Evolutionary conservation across 2,329 filamentous ascomycete genomes (phyloP).

Genomic region (Metarhizium album): DNA sequence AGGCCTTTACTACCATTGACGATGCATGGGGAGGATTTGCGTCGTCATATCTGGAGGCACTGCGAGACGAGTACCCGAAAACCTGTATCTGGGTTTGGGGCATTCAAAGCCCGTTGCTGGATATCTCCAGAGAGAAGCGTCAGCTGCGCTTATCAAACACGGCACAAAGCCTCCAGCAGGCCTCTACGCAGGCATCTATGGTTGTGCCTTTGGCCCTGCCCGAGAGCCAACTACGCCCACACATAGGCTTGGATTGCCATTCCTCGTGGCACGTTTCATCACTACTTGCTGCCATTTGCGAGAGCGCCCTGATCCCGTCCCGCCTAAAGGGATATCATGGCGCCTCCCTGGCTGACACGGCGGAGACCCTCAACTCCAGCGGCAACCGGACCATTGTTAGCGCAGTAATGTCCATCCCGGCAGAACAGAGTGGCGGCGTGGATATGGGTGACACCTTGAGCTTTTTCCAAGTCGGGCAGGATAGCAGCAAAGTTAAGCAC

Average conservation of each 20-base stretch:
- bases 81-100: constrained; percentile 81
- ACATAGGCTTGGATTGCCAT: constrained; percentile 46
- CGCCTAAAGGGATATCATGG: constrained; percentile 44
- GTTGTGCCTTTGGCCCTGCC: constrained; percentile 65
- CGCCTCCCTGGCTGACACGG: constrained; percentile 48
- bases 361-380: constrained; percentile 58
- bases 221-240: constrained; percentile 42
- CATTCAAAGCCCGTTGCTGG: constrained; percentile 50
- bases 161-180: constrained; percentile 58
- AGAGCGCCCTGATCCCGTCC: constrained; percentile 68
- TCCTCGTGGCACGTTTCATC: constrained; percentile 76
- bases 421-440: constrained; percentile 18
- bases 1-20: constrained; percentile 61
- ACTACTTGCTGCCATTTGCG: constrained; percentile 63
- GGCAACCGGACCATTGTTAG: constrained; percentile 73
- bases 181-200: constrained; percentile 62
- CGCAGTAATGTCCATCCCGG: constrained; percentile 53
- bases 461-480: constrained; percentile 19
- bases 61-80: constrained; percentile 89
- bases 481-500: constrained; percentile 1
- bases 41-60: constrained; percentile 58
- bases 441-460: constrained; percentile 20
- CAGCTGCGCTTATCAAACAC: constrained; percentile 58
- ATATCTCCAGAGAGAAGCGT: constrained; percentile 39
- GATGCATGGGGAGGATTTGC: constrained; percentile 77